Conservation (phyloP, 1,284 basidiomycete species). For the Ceratorhiza oryzae-sativae region DNA sequence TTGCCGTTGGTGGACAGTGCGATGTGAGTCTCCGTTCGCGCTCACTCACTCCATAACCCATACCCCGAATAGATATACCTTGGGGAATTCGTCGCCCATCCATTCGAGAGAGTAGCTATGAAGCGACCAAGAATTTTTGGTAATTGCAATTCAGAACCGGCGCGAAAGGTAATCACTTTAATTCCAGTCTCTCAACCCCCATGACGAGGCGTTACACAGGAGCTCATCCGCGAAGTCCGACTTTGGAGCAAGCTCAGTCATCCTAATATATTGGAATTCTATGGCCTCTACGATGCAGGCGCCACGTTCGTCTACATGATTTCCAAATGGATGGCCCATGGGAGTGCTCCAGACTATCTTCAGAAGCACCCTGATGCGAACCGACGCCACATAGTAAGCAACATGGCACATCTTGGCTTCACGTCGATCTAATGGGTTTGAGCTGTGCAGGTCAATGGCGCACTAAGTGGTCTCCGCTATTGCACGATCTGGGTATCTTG, state of each 20-base stretch:
- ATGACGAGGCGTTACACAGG: not conserved
- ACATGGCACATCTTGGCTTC: too few species aligned
- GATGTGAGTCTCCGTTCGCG: slow-evolving; percentile 2
- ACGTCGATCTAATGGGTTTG: not conserved
- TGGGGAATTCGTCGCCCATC: slow-evolving; percentile 27
- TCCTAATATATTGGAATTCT: slow-evolving; percentile 31
- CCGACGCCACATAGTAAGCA: slow-evolving; percentile 5
- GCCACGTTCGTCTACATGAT: slow-evolving; percentile 27
- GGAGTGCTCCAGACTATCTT: slow-evolving; percentile 30
- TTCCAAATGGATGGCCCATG: slow-evolving; percentile 29
- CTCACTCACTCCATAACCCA: not conserved
- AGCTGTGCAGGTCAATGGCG: slow-evolving; percentile 7
- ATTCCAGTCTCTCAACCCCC: not conserved
- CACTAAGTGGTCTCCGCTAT: slow-evolving; percentile 25
- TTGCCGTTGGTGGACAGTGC: slow-evolving; percentile 28
- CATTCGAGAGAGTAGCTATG: slow-evolving; percentile 31
- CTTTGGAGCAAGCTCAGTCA: slow-evolving; percentile 28
- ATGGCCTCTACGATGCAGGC: slow-evolving; percentile 20
- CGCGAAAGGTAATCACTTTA: slow-evolving; percentile 11
- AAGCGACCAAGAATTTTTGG: slow-evolving; percentile 17
- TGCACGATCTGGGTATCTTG: slow-evolving; percentile 16
- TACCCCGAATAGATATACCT: slow-evolving; percentile 22
- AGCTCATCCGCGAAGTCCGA: slow-evolving; percentile 33
- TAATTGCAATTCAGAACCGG: not conserved
- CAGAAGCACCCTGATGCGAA: slow-evolving; percentile 22